Percentiles rank a stretch among this genome's conserved stretches.
Evolutionary conservation across 2,329 filamentous ascomycete genomes (phyloP).

Genomic region (Cyphellophora attinorum): DNA sequence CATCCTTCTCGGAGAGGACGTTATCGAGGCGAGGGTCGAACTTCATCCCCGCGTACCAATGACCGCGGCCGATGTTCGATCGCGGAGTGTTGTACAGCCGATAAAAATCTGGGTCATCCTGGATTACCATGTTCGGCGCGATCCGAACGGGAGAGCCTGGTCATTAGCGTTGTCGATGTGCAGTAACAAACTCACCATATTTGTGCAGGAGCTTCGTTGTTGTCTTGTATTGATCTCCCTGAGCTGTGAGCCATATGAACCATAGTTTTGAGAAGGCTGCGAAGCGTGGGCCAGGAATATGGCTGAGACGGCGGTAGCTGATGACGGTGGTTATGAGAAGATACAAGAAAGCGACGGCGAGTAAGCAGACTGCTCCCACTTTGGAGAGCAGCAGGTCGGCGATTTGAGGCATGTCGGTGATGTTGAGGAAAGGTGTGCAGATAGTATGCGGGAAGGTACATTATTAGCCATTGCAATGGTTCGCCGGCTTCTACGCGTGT

Average conservation of each 20-base stretch:
- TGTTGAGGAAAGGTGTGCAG: no score
- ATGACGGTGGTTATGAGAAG: background rate
- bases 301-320: constrained; percentile 4
- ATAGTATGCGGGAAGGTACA: no score
- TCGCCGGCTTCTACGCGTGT: no score
- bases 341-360: no score
- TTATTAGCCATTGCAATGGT: no score
- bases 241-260: constrained; percentile 7
- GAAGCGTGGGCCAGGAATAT: constrained; percentile 10
- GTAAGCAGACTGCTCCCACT: no score
- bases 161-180: background rate
- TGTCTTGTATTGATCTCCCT: constrained; percentile 5
- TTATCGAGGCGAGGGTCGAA: constrained; percentile 7
- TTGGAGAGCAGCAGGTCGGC: no score
- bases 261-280: constrained; percentile 6
- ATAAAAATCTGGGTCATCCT: constrained; percentile 7
- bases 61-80: constrained; percentile 5
- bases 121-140: constrained; percentile 7
- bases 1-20: constrained; percentile 7
- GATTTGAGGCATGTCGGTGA: no score
- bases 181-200: constrained; percentile 8
- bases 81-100: constrained; percentile 6
- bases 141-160: constrained; percentile 14
- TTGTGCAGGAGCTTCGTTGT: constrained; percentile 5
- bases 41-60: constrained; percentile 7